Base-by-base conservation (phyloP, 768 basidiomycete species). In the Dentipellis sp. region DNA sequence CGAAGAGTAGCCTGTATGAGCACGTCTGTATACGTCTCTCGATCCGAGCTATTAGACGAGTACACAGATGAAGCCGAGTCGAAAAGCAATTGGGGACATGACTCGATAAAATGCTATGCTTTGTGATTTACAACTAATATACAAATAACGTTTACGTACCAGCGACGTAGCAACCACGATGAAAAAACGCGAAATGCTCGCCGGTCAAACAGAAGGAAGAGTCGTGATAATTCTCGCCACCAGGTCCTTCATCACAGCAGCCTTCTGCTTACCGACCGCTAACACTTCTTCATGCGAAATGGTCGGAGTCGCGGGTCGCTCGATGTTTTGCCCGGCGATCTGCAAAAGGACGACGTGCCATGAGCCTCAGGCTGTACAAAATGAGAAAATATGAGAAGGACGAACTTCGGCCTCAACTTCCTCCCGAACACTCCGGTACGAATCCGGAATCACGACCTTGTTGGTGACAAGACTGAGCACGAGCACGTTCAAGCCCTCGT, bases 401-500 rank as follows among this genome's bases (percentile, higher is more conserved):
- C 78, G n/a, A 56, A 87, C 86, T 78, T 92, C 90, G 8, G 85
- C 83, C 55, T 82, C 77, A 1, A 92, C 86, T 63, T 89, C 88
- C 8, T 82, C 85, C 59, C 77, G 79, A 48, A 91, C 84, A 56
- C 82, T 84, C 54, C 80, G 69, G 66, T 89, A 84, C 47, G 67
- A 74, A 10, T 80, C 76, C 0, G 82, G 84, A 57, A 88, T 83
- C 47, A 91, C 83, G 10, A 94, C 93, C 64, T 78, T 76, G 71
- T 94, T 94, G 23, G 91, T 94, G 23, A 92, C 88, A 55, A 94
- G 76, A 61, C 88, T 92, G 45, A 94, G 72, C 4, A 88, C 91
- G 69, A 88, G 74, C 52, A 88, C 81, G 54, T 88, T 78, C 55
- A 94, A 62, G 0, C 84, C 86, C 64, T 84, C 86, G 65, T 91